phyloP scores from a whole-genome alignment of 176 grass and related monocot species.

The Rhynchospora tenuis region DNA sequence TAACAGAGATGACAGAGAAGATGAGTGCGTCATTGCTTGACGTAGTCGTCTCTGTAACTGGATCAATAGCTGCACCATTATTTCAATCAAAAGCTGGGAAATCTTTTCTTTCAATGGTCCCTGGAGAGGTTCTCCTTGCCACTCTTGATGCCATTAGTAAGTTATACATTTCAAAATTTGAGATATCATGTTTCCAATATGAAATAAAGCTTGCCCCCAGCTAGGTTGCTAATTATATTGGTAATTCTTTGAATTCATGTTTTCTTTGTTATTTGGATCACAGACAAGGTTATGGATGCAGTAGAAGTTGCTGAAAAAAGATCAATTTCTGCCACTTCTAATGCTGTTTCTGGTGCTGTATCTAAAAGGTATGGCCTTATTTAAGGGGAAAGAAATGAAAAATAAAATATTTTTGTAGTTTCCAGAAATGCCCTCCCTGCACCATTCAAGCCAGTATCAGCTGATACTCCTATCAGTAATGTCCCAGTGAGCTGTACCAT shows the following conservation, averaged over 20 bases:
- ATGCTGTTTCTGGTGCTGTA: slow-evolving; percentile 60
- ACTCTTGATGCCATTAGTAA: slow-evolving; percentile 85
- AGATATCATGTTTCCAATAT: background rate
- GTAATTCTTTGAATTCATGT: background rate
- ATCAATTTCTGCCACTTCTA: slow-evolving; percentile 60
- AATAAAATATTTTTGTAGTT: background rate
- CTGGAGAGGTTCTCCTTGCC: slow-evolving; percentile 78
- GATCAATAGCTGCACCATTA: slow-evolving; percentile 61
- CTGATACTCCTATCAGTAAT: too few species aligned
- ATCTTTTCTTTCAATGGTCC: slow-evolving; percentile 41
- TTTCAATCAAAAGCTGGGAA: slow-evolving; percentile 63
- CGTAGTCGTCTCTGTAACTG: slow-evolving; percentile 52
- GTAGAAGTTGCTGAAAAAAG: slow-evolving; percentile 75
- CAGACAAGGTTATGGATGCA: slow-evolving; percentile 87
- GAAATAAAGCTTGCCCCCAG: background rate
- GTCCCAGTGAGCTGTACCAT: too few species aligned
- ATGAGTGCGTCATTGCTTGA: slow-evolving; percentile 80
- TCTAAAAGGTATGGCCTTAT: slow-evolving; percentile 33
- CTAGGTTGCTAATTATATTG: background rate
- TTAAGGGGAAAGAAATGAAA: background rate
- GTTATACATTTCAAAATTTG: slow-evolving; percentile 1
- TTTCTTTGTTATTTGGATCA: background rate
- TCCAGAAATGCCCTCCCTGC: background rate
- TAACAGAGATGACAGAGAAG: slow-evolving; percentile 91
- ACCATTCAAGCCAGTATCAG: too few species aligned